Percentiles rank a stretch among this genome's conserved stretches.
Conservation (phyloP, 768 basidiomycete genomes). For the Coprinopsis sp. region DNA sequence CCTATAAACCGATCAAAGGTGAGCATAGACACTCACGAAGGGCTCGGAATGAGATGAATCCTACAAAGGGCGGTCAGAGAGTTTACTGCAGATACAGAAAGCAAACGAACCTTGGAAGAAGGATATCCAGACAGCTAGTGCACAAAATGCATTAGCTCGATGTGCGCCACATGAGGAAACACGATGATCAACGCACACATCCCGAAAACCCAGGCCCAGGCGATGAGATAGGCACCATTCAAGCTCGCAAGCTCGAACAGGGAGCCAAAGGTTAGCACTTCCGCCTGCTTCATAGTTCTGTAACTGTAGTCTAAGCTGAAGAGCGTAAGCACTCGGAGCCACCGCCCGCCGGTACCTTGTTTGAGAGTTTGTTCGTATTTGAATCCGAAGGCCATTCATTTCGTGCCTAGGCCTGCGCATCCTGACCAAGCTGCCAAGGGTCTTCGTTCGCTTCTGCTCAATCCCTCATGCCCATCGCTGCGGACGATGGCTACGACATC, state of each 20-base stretch:
- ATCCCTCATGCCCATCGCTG: neutral
- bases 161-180: neutral
- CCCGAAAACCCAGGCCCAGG: constrained; percentile 62
- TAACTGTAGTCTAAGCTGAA: too few species aligned
- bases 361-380: too few species aligned
- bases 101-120: constrained; percentile 55
- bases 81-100: neutral
- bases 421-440: too few species aligned
- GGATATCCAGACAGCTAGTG: constrained; percentile 52
- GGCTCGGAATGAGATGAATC: constrained; percentile 55
- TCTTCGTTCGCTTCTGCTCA: too few species aligned
- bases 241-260: constrained; percentile 30
- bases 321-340: too few species aligned
- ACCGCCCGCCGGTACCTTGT: too few species aligned
- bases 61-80: constrained; percentile 24
- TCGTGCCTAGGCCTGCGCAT: too few species aligned
- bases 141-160: neutral
- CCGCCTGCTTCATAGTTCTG: too few species aligned
- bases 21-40: constrained; percentile 41
- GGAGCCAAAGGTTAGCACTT: constrained; percentile 32
- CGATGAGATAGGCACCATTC: constrained; percentile 45
- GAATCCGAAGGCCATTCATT: too few species aligned
- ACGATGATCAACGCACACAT: constrained; percentile 56
- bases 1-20: constrained; percentile 1
- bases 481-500: constrained; percentile 4